A percentile compares a stretch with the other conserved stretches of the same genome.
Conservation (phyloP, 176 grass and related monocot genomes). For the Avena atlantica region DNA sequence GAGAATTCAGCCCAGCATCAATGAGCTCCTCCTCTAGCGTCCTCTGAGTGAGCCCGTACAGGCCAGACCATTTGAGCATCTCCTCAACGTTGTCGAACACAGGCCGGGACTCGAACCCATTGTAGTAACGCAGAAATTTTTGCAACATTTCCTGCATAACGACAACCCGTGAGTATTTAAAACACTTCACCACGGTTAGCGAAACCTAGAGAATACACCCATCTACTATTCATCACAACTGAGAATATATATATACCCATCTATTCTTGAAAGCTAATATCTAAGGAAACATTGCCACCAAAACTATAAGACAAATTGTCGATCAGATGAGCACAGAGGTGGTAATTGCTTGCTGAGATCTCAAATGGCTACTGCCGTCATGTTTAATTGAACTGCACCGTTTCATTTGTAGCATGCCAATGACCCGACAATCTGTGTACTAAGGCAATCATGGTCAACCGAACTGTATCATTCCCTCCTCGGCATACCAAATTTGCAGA, state of each 20-base stretch:
- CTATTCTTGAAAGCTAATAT: background rate
- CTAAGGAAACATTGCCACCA: background rate
- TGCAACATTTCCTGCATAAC: constrained; percentile 65
- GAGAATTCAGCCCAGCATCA: constrained; percentile 63
- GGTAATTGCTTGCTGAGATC: background rate
- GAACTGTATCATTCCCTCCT: no score
- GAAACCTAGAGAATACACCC: background rate
- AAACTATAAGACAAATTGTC: background rate
- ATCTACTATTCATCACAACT: background rate
- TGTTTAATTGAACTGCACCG: background rate
- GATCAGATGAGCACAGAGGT: background rate
- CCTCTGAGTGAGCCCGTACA: constrained; percentile 67
- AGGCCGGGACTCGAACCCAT: constrained; percentile 62
- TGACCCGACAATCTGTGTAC: no score
- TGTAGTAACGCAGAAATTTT: constrained; percentile 77
- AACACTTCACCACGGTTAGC: background rate
- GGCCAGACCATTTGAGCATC: constrained; percentile 87
- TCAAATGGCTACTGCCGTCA: background rate
- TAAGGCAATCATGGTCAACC: no score
- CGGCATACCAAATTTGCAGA: no score
- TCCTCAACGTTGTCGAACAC: constrained; percentile 77
- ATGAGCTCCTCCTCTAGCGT: constrained; percentile 56
- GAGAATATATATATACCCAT: background rate
- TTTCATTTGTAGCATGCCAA: no score
- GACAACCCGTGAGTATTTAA: background rate